phyloP scores from a whole-genome alignment of 257 asterid genomes.

The Gardenia jasminoides region DNA sequence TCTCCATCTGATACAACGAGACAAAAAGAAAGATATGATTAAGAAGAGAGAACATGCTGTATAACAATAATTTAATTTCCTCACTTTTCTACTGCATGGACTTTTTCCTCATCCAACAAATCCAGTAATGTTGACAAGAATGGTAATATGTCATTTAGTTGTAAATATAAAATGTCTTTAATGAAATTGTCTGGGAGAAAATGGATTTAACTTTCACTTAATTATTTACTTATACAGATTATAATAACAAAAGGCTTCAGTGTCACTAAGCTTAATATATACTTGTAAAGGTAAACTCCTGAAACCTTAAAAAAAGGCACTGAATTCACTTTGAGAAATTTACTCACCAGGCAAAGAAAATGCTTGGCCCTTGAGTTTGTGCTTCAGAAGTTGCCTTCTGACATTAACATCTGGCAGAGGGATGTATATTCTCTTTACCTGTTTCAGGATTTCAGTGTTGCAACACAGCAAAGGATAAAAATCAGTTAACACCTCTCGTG shows the following conservation, averaged over 20 bases:
- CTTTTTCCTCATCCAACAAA: background rate
- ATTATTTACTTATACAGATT: background rate
- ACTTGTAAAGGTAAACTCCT: background rate
- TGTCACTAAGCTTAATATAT: background rate
- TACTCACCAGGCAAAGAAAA: slow-evolving; percentile 86
- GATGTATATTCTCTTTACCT: slow-evolving; percentile 97
- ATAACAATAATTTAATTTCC: background rate
- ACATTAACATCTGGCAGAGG: slow-evolving; percentile 91
- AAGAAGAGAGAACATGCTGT: background rate
- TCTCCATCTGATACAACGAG: slow-evolving; percentile 65
- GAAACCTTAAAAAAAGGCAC: background rate
- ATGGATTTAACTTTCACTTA: background rate
- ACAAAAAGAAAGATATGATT: slow-evolving; percentile 14
- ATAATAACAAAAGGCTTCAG: background rate
- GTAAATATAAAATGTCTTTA: background rate
- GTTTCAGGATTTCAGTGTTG: slow-evolving; percentile 21
- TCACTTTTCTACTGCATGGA: background rate
- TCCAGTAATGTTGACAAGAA: background rate
- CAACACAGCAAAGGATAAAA: background rate
- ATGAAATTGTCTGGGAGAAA: background rate
- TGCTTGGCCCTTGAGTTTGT: slow-evolving; percentile 82
- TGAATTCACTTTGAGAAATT: slow-evolving; percentile 7
- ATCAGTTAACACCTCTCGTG: background rate
- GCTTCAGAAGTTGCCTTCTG: slow-evolving; percentile 75
- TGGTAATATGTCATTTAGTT: background rate